Base-by-base conservation (phyloP, 768 basidiomycete species). In the Dictyophora rubrovolvata region DNA sequence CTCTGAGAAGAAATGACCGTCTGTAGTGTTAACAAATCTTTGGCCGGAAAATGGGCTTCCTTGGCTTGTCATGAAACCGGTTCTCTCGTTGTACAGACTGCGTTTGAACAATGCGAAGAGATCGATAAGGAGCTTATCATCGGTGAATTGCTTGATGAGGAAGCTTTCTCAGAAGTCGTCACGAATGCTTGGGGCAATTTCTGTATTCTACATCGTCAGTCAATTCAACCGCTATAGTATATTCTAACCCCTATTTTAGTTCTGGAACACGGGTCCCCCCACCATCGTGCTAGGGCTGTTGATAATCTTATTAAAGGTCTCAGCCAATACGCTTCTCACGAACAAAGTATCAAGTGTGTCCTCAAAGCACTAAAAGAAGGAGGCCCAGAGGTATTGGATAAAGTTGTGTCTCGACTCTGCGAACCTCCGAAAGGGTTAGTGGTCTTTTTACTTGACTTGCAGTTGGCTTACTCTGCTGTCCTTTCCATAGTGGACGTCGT, bases 151-250 rank as follows among this genome's bases (percentile, higher is more conserved):
- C 79, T 91, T 59, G 84, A 86, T 14, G 69, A 79, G 1, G 68
- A 67, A 0, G 76, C 86, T 22, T 91, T 91, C 63, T 76, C 79
- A 20, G 86, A 90, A 63, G 87, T 92, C 17, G 77, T 85, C 18
- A 90, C 88, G 74, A 93, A 83, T 61, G 89, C 92, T 67, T 93
- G 89, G 89, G 90, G 90, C 11, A 86, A 87, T 1, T 92, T 90
- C 65, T 91, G 89, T 68, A 77, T 91, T 23, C 87, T 90, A 64
- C 89, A 90, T 60, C 89, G 89, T 90, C 17, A 7, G 36, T 53
- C n/a, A 22, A 18, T 42, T 12, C 53, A 46, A 23, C 47, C 22
- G 35, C 53, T 35, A 28, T 17, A 22, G 28, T 17, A 33, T 61
- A 34, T 22, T 35, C 21, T 55, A 6, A 52, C 34, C 47, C 53